Evolutionary conservation across 495 filamentous ascomycete species (phyloP), one percentile per base, ranked within the genome.

Genomic region (Pyrenula massariospora): DNA sequence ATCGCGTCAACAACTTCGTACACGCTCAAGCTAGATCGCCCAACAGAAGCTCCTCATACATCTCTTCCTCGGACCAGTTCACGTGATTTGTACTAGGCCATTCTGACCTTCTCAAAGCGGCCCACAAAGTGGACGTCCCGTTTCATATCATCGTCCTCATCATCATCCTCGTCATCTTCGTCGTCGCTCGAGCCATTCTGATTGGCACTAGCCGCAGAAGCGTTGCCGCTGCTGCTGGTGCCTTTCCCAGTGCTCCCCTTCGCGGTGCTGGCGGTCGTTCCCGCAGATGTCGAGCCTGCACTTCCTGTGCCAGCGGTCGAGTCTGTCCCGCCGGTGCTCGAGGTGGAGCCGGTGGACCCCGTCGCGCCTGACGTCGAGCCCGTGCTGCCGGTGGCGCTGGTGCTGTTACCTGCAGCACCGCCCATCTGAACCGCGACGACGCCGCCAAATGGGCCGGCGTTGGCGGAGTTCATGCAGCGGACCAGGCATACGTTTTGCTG

Each of bases 391-490:
- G 31, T 42, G 31, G 31, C 15, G 31, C 31, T 42, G 31, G 5
- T 42, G 15, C 31, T 42, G 31, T 5, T 42, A 42, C 31, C 31
- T 5, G 31, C 15, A 42, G 31, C 5, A 42, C 31, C 31, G 15
- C 31, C 15, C 59, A 70, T 70, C 59, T 72, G 69, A 25, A 72
- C 59, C 21, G 68, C 66, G 48, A 72, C 57, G 42, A 70, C 70
- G 12, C 68, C 68, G 54, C 70, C 70, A 56, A 73, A 73, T 25
- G 70, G 68, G 8, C 70, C 70, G 2, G 65, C 64, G 48, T 54
- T 56, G 54, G 64, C 65, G 42, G 63, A 59, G 59, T 71, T 73
- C 50, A 65, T 66, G 51, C 71, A 66, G 65, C 71, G 70, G 58
- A 70, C 66, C 47, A 71, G 58, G 62, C 70, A 73, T 54, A 73